Evolutionary conservation across 108 stramenopile species (phyloP).

Genomic region (Parmales sp.): DNA sequence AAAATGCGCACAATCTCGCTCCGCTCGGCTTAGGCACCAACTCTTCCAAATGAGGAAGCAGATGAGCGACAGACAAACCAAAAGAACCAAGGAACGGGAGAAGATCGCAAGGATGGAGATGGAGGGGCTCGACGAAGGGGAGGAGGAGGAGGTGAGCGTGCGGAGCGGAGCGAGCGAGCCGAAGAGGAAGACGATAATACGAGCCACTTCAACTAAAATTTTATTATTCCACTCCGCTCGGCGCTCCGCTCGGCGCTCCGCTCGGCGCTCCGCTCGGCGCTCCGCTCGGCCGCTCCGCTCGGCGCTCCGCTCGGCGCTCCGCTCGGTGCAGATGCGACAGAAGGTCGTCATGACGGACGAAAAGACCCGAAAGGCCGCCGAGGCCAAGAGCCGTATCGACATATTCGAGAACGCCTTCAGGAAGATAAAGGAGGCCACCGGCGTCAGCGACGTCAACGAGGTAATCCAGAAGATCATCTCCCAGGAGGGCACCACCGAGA

Average conservation of each 20-base stretch:
- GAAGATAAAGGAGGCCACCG: slow-evolving; percentile 50
- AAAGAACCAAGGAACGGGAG: slow-evolving; percentile 31
- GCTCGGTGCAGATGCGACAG: too few relatives aligned
- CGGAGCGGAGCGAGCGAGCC: too few relatives aligned
- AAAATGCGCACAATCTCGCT: too few relatives aligned
- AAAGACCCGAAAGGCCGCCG: not conserved
- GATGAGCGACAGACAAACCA: slow-evolving; percentile 14
- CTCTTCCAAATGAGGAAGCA: slow-evolving; percentile 27
- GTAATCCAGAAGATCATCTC: slow-evolving; percentile 52
- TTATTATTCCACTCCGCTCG: too few relatives aligned
- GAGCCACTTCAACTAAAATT: too few relatives aligned
- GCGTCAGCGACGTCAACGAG: slow-evolving; percentile 51
- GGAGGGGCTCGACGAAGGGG: not conserved
- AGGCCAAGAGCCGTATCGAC: slow-evolving; percentile 36
- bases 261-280: too few relatives aligned
- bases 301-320: too few relatives aligned
- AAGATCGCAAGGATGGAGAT: slow-evolving; percentile 7
- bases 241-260: too few relatives aligned
- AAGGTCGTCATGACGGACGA: not conserved
- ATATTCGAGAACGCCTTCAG: slow-evolving; percentile 52
- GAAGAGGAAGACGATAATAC: too few relatives aligned
- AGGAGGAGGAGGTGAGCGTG: not conserved
- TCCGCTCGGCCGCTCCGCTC: too few relatives aligned
- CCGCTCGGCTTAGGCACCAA: too few relatives aligned
- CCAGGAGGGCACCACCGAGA: slow-evolving; percentile 40